A percentile compares a stretch with the other conserved stretches of the same genome.
Evolutionary conservation across 345 rosid genomes (phyloP).

Genomic region (Citrus trifoliata): DNA sequence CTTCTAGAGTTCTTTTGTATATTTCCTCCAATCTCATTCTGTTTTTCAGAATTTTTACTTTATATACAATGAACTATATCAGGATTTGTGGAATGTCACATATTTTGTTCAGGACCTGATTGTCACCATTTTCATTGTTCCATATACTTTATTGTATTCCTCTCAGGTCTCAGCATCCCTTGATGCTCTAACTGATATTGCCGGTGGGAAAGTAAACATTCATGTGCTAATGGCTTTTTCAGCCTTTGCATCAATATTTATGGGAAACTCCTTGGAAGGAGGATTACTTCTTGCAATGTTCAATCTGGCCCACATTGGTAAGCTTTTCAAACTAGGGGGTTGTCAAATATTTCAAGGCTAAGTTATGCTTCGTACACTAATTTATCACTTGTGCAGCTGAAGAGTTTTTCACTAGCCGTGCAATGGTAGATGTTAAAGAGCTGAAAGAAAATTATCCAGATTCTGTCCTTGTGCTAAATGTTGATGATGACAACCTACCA

Average conservation of each 20-base stretch:
- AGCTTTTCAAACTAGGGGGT: conserved; percentile 15
- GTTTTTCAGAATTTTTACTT: not conserved
- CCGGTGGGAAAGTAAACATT: conserved; percentile 90
- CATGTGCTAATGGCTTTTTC: conserved; percentile 97
- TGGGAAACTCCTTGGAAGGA: conserved; percentile 96
- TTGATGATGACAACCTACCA: conserved; percentile 58
- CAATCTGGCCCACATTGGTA: conserved; percentile 95
- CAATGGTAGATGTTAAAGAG: conserved; percentile 93
- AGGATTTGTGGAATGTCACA: not conserved
- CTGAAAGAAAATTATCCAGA: conserved; percentile 91
- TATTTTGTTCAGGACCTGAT: not conserved
- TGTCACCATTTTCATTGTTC: no score
- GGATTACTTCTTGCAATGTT: conserved; percentile 96
- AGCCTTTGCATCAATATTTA: conserved; percentile 88
- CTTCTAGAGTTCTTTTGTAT: not conserved
- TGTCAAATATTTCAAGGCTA: not conserved
- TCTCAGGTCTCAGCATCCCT: conserved; percentile 85
- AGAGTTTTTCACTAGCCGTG: conserved; percentile 89
- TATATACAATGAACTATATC: not conserved
- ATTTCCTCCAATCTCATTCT: no score
- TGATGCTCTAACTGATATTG: conserved; percentile 83
- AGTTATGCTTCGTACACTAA: conserved; percentile 8
- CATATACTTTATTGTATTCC: not conserved
- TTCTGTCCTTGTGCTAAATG: conserved; percentile 63
- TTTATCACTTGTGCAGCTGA: conserved; percentile 59